phyloP scores from a whole-genome alignment of 1,284 basidiomycete species.

The Trametes pubescens region DNA sequence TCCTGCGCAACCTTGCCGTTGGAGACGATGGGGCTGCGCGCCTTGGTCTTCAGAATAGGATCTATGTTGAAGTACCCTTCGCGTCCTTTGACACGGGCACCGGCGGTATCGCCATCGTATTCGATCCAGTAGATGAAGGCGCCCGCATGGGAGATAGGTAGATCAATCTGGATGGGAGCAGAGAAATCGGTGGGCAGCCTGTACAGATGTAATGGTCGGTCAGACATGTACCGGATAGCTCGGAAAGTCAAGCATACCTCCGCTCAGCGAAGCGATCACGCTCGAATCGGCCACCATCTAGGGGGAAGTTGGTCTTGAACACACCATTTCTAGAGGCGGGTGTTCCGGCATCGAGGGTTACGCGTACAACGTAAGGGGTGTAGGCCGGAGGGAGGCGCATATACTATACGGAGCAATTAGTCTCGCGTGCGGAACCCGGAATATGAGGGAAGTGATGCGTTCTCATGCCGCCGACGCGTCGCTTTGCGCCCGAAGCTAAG shows the following conservation, averaged over 20 bases:
- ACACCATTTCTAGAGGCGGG: constrained; percentile 88
- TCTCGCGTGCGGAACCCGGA: neutral
- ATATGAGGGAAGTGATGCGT: neutral
- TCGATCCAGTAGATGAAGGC: constrained; percentile 95
- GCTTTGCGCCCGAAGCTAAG: neutral
- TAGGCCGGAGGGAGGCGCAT: constrained; percentile 93
- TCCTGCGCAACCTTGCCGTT: constrained; percentile 59
- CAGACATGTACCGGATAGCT: neutral
- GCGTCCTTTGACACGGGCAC: constrained; percentile 76
- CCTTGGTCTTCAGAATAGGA: constrained; percentile 80
- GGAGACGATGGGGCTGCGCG: constrained; percentile 76
- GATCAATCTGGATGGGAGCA: constrained; percentile 90
- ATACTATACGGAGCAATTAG: constrained; percentile 64
- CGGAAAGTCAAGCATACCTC: constrained; percentile 60
- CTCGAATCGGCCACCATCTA: constrained; percentile 87
- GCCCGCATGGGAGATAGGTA: constrained; percentile 94
- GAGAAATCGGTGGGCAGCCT: constrained; percentile 85
- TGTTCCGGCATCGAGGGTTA: constrained; percentile 90
- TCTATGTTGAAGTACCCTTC: constrained; percentile 97
- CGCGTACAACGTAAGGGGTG: constrained; percentile 87
- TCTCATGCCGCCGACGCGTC: neutral
- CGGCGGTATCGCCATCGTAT: constrained; percentile 72
- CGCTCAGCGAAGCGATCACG: constrained; percentile 81
- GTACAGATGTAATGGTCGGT: constrained; percentile 18
- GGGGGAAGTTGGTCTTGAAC: constrained; percentile 94